Evolutionary conservation across 192 early-diverging fungal species (phyloP).

Genomic region (Diversispora eburnea): DNA sequence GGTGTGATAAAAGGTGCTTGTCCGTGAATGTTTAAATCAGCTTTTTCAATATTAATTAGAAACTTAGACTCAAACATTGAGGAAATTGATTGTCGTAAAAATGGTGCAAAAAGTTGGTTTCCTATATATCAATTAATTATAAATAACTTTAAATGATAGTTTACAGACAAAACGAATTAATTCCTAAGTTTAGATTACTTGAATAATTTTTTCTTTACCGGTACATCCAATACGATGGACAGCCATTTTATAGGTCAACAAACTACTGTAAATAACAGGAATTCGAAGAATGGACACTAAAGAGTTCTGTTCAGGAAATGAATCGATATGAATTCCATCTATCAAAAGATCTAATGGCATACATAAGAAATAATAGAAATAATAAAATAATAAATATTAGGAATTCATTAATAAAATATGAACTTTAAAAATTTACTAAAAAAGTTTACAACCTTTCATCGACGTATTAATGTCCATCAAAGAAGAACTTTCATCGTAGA

Average conservation of each 20-base stretch:
- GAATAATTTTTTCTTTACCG: conserved; percentile 26
- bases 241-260: conserved; percentile 51
- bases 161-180: no score
- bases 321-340: conserved; percentile 28
- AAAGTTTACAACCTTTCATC: conserved; percentile 36
- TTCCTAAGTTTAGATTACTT: no score
- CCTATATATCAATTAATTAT: neutral
- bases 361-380: neutral
- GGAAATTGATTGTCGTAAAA: conserved; percentile 54
- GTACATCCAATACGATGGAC: conserved; percentile 36
- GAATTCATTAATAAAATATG: no score
- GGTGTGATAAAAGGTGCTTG: conserved; percentile 41
- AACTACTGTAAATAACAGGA: conserved; percentile 48
- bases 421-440: no score
- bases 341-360: conserved; percentile 30
- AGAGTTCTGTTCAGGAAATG: conserved; percentile 21
- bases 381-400: no score
- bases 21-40: conserved; percentile 53
- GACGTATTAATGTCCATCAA: conserved; percentile 33
- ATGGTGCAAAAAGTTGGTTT: conserved; percentile 43
- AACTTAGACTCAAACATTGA: conserved; percentile 55
- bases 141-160: no score
- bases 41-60: conserved; percentile 40
- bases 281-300: conserved; percentile 43
- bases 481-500: conserved; percentile 30